A percentile compares a stretch with the other conserved stretches of the same genome.
Conservation (phyloP, 2,329 filamentous ascomycete species). For the Pseudogymnoascus sp. region DNA sequence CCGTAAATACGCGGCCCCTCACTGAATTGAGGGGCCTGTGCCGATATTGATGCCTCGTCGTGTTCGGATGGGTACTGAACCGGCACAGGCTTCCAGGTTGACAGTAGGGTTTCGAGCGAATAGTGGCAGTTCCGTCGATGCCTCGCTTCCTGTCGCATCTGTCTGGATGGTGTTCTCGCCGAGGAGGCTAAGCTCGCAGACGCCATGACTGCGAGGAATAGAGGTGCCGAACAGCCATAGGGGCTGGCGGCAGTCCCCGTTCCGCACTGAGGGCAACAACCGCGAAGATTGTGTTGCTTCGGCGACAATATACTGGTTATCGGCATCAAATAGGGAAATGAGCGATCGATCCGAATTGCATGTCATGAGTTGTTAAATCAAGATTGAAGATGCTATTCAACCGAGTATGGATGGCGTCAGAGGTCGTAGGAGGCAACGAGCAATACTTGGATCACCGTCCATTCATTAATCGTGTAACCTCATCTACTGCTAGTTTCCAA, state of each 20-base stretch:
- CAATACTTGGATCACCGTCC: too few relatives aligned
- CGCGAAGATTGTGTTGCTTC: background rate
- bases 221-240: background rate
- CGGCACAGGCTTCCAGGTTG: constrained; percentile 13
- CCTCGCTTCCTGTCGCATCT: background rate
- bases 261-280: background rate
- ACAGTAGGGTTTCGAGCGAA: constrained; percentile 2
- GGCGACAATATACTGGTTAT: background rate
- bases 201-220: constrained; percentile 4
- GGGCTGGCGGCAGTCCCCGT: background rate
- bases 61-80: constrained; percentile 24
- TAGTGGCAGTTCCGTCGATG: background rate
- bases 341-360: constrained; percentile 6
- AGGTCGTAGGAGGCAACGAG: too few relatives aligned
- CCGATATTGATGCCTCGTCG: constrained; percentile 23
- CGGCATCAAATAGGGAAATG: background rate
- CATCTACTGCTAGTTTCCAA: too few relatives aligned
- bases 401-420: too few relatives aligned
- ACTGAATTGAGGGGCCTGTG: too few relatives aligned
- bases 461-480: too few relatives aligned
- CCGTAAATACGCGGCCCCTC: too few relatives aligned
- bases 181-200: background rate
- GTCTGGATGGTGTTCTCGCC: background rate
- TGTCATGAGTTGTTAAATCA: too few relatives aligned
- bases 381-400: too few relatives aligned